Percentiles rank a stretch among this genome's conserved stretches.
Conservation (phyloP, 331 rosid genomes). For the Saraca asoca region DNA sequence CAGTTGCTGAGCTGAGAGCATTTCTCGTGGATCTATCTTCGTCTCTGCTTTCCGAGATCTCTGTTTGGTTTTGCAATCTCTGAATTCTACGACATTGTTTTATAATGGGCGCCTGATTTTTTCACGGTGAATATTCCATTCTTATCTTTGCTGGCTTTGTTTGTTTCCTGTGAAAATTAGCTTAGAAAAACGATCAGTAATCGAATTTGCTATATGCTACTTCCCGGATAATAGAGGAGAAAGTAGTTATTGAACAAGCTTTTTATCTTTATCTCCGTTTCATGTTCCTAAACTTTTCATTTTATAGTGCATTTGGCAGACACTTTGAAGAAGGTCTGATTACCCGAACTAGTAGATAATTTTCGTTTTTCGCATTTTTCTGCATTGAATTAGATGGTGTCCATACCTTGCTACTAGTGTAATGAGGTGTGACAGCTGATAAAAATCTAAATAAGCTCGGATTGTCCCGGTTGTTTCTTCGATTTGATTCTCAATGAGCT, state of each 20-base stretch:
- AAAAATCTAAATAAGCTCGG: neutral
- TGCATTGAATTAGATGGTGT: neutral
- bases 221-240: neutral
- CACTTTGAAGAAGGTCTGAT: neutral
- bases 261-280: neutral
- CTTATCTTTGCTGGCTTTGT: constrained; percentile 34
- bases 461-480: neutral
- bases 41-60: constrained; percentile 48
- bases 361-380: neutral
- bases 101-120: constrained; percentile 54
- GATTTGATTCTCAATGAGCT: neutral
- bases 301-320: neutral
- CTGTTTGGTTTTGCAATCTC: constrained; percentile 29
- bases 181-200: neutral
- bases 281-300: neutral
- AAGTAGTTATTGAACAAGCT: neutral
- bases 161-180: constrained; percentile 17
- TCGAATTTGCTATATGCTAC: neutral
- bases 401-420: neutral
- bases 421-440: neutral
- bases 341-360: constrained; percentile 1
- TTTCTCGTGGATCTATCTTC: constrained; percentile 52
- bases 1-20: neutral
- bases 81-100: constrained; percentile 27
- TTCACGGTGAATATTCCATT: constrained; percentile 45